Base-by-base conservation (phyloP, 768 basidiomycete species). In the Pleurotus platypus region DNA sequence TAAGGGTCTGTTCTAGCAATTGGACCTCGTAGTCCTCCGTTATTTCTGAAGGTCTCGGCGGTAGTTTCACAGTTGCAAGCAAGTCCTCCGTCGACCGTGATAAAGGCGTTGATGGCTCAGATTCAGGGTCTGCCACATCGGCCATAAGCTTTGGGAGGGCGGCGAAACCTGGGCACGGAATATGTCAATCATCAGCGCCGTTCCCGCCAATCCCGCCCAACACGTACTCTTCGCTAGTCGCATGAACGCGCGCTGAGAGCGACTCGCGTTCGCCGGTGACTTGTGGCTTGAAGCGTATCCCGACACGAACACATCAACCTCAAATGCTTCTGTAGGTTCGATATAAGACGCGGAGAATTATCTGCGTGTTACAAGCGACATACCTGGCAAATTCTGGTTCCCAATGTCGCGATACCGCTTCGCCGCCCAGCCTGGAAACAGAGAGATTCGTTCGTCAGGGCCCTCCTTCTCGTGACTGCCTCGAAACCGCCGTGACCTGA, bases 391-490 rank as follows among this genome's bases (percentile, higher is more conserved):
- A 42, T 63, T 56, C 16, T 42, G 60, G 15, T 18, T 51, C 48
- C 43, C 62, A 40, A 60, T 61, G 46, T 57, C 63, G 13, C 60
- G 69, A 64, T 81, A 84, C 26, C 80, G 70, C 51, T 82, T 75
- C 5, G 80, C 78, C 2, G 90, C 92, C 89, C 90, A 94, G 2
- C 92, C 90, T 4, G 92, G 92, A 70, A 93, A 92, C 20, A 92
- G 64, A 15, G 77, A 74, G 2, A 89, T 64, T 40, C 75, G 74
- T 61, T 88, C 85, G 15, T 65, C 55, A 48, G 61, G 61, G 20
- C 30, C 18, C 38, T 43, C n/a, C 16, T 47, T 46, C 39, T 47
- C 62, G 18, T 18, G 18, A 26, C 64, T 60, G 35, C 49, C 53
- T 11, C 49, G 46, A 12, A 60, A 55, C 50, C 67, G 61, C 50